Evolutionary conservation across 768 basidiomycete species (phyloP).

Genomic region (Chalciporus piperatus): DNA sequence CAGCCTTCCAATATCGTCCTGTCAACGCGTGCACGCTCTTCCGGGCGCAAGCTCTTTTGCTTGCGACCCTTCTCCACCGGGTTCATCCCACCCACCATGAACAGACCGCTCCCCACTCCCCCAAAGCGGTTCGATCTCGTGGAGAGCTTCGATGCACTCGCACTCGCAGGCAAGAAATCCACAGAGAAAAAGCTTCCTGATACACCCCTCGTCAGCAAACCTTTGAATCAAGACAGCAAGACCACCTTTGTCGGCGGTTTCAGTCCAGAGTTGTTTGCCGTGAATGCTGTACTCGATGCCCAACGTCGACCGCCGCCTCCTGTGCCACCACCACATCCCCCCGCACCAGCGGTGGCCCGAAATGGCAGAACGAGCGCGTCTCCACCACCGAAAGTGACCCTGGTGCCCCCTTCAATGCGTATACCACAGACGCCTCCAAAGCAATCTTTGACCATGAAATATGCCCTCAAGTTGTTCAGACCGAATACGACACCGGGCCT

Average conservation of each 20-base stretch:
- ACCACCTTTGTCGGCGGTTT: conserved; percentile 54
- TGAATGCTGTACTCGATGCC: conserved; percentile 8
- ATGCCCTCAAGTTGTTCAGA: conserved; percentile 19
- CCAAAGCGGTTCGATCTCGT: conserved; percentile 28
- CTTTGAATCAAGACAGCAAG: neutral
- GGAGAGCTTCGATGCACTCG: conserved; percentile 32
- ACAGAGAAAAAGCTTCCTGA: conserved; percentile 15
- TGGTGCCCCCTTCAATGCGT: conserved; percentile 21
- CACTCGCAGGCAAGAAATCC: conserved; percentile 25
- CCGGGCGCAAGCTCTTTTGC: conserved; percentile 9
- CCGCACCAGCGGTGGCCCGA: conserved; percentile 6
- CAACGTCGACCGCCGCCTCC: conserved; percentile 10
- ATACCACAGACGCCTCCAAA: conserved; percentile 36
- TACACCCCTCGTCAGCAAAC: neutral
- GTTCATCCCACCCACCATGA: conserved; percentile 18
- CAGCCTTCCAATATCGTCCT: conserved; percentile 18
- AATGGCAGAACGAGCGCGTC: neutral
- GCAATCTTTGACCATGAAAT: conserved; percentile 20
- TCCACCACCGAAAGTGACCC: conserved; percentile 16
- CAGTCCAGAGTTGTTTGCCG: conserved; percentile 13
- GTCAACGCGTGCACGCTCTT: neutral
- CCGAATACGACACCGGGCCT: conserved; percentile 2
- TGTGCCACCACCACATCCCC: no score
- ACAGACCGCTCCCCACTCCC: conserved; percentile 11
- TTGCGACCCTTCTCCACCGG: conserved; percentile 12